These are phyloP conservation scores for Pugionium cornutum DNA, from an alignment of 345 rosid species.

Conservation along the genomic window DNA sequence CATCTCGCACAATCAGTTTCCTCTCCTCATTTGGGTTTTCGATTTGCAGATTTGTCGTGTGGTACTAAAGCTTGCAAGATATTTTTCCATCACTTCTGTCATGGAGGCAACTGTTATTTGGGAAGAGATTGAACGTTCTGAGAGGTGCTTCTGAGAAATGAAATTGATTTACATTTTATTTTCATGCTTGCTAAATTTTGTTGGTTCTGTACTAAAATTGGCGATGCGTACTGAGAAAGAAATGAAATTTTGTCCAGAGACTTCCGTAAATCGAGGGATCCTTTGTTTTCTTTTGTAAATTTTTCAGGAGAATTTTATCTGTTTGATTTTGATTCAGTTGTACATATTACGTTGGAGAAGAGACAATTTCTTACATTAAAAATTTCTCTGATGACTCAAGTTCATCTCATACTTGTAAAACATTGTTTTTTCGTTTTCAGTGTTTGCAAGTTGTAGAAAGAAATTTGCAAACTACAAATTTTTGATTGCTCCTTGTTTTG, in stretches of 20 bases:
- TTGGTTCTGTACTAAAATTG: slow-evolving; percentile 2
- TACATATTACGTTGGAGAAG: neutral
- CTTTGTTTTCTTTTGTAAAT: slow-evolving; percentile 1
- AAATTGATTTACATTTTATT: neutral
- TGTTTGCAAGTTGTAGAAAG: slow-evolving; percentile 3
- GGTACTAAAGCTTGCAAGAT: neutral
- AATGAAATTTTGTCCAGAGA: neutral
- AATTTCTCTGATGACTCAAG: neutral
- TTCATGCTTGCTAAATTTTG: neutral
- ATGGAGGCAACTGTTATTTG: slow-evolving; percentile 33
- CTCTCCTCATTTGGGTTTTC: neutral
- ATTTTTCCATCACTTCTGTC: neutral
- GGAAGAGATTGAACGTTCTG: slow-evolving; percentile 43
- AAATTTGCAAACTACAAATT: neutral
- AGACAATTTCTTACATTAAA: neutral
- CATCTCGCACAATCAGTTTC: slow-evolving; percentile 13
- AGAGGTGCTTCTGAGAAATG: slow-evolving; percentile 28
- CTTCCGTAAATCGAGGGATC: neutral
- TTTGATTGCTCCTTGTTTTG: slow-evolving; percentile 10
- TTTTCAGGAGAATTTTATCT: neutral
- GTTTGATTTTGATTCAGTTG: slow-evolving; percentile 13
- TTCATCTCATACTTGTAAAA: neutral
- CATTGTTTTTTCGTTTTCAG: neutral
- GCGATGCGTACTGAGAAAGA: neutral
- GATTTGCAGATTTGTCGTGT: neutral